Evolutionary conservation across 306 rosid genomes (phyloP).

Genomic region (Hippophae tibetana): DNA sequence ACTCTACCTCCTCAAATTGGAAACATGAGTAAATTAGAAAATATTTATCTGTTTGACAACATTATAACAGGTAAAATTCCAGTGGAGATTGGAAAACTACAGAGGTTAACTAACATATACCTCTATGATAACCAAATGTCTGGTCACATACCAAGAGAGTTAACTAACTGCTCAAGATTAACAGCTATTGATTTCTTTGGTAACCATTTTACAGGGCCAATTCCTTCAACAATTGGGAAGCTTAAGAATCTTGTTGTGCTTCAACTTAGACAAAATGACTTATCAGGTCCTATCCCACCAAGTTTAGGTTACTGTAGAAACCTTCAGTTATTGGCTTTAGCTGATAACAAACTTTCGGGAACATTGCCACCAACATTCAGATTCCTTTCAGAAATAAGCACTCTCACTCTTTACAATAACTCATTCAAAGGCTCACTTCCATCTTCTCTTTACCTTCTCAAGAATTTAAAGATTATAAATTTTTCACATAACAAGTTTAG

Average conservation of each 20-base stretch:
- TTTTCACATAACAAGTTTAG: conserved; percentile 72
- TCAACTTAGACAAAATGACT: conserved; percentile 82
- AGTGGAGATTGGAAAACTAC: conserved; percentile 65
- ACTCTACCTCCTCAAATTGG: conserved; percentile 66
- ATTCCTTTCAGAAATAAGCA: conserved; percentile 59
- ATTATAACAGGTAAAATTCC: conserved; percentile 59
- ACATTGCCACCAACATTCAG: conserved; percentile 72
- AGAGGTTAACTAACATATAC: conserved; percentile 44
- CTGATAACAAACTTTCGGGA: conserved; percentile 85
- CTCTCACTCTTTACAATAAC: conserved; percentile 84
- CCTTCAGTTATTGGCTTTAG: conserved; percentile 73
- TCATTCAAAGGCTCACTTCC: conserved; percentile 91
- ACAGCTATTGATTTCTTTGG: conserved; percentile 76
- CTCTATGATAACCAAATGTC: conserved; percentile 87
- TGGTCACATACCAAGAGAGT: conserved; percentile 65
- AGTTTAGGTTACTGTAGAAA: conserved; percentile 81
- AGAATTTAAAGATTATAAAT: conserved; percentile 67
- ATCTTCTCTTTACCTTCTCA: conserved; percentile 50
- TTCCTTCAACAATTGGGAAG: conserved; percentile 76
- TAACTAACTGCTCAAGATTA: conserved; percentile 73
- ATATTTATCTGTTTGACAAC: conserved; percentile 62
- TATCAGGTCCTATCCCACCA: conserved; percentile 79
- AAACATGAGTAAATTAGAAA: conserved; percentile 52
- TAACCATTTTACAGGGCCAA: conserved; percentile 65
- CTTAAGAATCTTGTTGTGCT: conserved; percentile 63